phyloP scores from a whole-genome alignment of 192 early-diverging fungal species.

The Podila epicladia region DNA sequence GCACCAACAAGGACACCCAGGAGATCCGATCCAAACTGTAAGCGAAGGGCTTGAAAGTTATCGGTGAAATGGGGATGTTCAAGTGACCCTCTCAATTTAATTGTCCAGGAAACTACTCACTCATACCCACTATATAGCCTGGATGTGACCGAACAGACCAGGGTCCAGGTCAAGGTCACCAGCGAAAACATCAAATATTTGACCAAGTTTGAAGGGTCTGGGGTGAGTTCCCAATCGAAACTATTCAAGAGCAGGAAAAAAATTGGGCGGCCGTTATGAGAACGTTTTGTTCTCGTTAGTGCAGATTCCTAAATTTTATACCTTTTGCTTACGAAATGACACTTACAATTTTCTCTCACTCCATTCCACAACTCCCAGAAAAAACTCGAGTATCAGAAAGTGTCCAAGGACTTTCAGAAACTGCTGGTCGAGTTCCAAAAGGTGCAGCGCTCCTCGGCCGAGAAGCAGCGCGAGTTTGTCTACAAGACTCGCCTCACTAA shows the following conservation, averaged over 20 bases:
- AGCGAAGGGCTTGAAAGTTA: background rate
- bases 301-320: background rate
- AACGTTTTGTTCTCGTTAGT: background rate
- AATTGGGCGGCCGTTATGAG: background rate
- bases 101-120: too few species aligned
- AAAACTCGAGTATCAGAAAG: constrained; percentile 91
- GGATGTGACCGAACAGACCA: constrained; percentile 80
- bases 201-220: constrained; percentile 62
- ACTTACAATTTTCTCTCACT: background rate
- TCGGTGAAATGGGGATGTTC: background rate
- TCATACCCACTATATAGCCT: constrained; percentile 54
- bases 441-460: constrained; percentile 84
- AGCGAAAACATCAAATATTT: constrained; percentile 81
- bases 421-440: constrained; percentile 90
- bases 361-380: constrained; percentile 51
- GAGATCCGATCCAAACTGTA: constrained; percentile 83
- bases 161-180: constrained; percentile 83
- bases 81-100: too few species aligned
- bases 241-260: constrained; percentile 1
- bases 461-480: constrained; percentile 88
- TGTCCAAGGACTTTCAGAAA: constrained; percentile 94
- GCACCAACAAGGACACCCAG: constrained; percentile 78
- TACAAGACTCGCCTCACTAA: constrained; percentile 68
- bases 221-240: constrained; percentile 39
- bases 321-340: background rate